phyloP scores from a whole-genome alignment of 1,284 basidiomycete species.

The Sporisorium scitamineum region DNA sequence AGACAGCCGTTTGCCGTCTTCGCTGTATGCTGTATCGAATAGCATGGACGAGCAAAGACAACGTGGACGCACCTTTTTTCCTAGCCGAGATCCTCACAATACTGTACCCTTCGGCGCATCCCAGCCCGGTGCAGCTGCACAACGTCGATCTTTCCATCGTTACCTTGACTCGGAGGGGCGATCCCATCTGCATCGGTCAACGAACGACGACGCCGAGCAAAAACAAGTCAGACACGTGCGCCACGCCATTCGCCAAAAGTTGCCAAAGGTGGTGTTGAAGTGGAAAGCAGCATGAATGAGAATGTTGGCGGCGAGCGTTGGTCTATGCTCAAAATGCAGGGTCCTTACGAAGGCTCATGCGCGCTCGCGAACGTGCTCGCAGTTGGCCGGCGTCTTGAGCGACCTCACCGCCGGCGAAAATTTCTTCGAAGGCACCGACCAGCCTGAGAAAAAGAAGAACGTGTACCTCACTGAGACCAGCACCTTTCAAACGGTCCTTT shows the following conservation, averaged over 20 bases:
- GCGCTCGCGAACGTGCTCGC: neutral
- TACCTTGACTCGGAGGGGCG: neutral
- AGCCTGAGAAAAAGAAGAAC: neutral
- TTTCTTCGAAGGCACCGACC: no score
- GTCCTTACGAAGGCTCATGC: neutral
- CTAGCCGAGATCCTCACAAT: neutral
- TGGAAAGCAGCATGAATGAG: neutral
- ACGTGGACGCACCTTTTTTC: conserved; percentile 3
- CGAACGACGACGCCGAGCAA: neutral
- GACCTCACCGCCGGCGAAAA: conserved; percentile 1
- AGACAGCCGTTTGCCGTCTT: neutral
- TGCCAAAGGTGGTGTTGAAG: neutral
- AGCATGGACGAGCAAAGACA: conserved; percentile 2
- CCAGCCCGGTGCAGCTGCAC: neutral
- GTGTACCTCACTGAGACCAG: neutral
- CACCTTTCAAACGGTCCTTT: neutral
- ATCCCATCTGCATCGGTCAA: conserved; percentile 1
- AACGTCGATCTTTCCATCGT: neutral
- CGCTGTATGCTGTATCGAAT: neutral
- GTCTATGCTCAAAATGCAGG: neutral
- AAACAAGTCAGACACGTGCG: neutral
- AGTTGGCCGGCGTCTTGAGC: neutral
- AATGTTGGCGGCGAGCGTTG: neutral
- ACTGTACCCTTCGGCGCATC: neutral
- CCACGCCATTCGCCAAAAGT: neutral